A percentile compares a stretch with the other conserved stretches of the same genome.
These are phyloP conservation scores for Tylopilus sp. DNA, from an alignment of 1,284 basidiomycete genomes.

Conservation along the genomic window DNA sequence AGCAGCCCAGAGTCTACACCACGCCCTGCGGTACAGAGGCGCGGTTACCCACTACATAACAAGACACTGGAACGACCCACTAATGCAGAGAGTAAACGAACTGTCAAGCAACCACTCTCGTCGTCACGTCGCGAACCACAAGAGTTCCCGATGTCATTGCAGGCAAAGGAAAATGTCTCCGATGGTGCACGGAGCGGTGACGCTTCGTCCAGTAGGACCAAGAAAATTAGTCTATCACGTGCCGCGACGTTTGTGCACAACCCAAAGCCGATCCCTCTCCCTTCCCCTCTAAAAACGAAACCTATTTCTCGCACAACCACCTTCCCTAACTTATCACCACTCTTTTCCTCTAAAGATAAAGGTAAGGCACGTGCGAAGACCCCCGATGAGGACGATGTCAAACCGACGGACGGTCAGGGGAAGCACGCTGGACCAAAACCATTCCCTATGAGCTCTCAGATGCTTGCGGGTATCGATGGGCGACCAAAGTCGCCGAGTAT, in stretches of 20 bases:
- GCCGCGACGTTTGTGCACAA: background rate
- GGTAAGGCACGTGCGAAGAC: constrained; percentile 16
- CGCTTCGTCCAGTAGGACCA: constrained; percentile 10
- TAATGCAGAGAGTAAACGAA: background rate
- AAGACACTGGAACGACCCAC: constrained; percentile 9
- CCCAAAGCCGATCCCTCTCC: constrained; percentile 18
- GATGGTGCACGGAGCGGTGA: constrained; percentile 20
- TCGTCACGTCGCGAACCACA: constrained; percentile 21
- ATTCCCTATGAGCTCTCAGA: constrained; percentile 53
- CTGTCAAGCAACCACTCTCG: constrained; percentile 6
- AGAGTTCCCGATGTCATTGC: constrained; percentile 24
- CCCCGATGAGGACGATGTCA: constrained; percentile 5
- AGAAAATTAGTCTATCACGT: constrained; percentile 15
- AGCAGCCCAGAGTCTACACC: constrained; percentile 23
- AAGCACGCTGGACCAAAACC: constrained; percentile 33
- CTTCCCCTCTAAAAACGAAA: constrained; percentile 23
- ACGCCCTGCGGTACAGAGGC: constrained; percentile 4
- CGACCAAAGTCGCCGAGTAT: constrained; percentile 21
- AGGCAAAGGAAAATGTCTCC: constrained; percentile 26
- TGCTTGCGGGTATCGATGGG: constrained; percentile 39
- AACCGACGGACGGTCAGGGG: background rate
- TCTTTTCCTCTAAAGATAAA: constrained; percentile 19
- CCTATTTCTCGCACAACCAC: constrained; percentile 11
- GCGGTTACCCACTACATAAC: background rate
- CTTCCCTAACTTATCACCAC: constrained; percentile 31